phyloP scores from a whole-genome alignment of 305 asterid genomes.

The Fraxinus albicans region DNA sequence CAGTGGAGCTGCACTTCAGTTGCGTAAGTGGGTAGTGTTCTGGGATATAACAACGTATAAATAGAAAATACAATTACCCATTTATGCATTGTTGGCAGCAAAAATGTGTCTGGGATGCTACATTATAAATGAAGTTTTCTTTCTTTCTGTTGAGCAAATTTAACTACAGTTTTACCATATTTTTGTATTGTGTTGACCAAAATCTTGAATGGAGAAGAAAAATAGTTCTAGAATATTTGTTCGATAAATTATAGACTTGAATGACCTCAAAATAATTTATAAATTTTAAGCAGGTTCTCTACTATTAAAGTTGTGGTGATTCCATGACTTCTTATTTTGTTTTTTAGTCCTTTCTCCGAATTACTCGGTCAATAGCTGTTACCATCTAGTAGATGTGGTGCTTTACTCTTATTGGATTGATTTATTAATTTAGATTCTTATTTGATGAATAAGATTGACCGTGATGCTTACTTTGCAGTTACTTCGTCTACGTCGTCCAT shows the following conservation, averaged over 20 bases:
- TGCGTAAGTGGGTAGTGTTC: not conserved
- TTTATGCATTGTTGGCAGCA: not conserved
- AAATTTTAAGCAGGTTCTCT: conserved; percentile 1
- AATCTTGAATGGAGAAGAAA: conserved; percentile 3
- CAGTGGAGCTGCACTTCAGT: not conserved
- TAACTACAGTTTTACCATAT: not conserved
- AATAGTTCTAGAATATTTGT: not conserved
- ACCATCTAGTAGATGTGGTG: conserved; percentile 18
- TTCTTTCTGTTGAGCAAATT: not conserved
- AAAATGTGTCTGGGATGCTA: not conserved
- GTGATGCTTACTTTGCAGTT: conserved; percentile 49
- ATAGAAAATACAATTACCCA: not conserved
- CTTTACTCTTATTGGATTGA: not conserved
- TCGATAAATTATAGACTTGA: not conserved
- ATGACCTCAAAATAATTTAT: conserved; percentile 2
- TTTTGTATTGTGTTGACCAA: not conserved
- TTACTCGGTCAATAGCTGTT: conserved; percentile 12
- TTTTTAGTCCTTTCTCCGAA: not conserved
- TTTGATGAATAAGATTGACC: conserved; percentile 14
- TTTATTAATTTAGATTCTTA: not conserved
- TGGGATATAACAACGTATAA: not conserved
- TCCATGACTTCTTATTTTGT: not conserved
- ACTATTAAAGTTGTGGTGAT: not conserved
- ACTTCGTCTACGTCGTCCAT: conserved; percentile 86
- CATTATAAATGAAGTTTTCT: not conserved